Base-by-base conservation (phyloP, 257 asterid genomes). In the Cynanchum wilfordii region DNA sequence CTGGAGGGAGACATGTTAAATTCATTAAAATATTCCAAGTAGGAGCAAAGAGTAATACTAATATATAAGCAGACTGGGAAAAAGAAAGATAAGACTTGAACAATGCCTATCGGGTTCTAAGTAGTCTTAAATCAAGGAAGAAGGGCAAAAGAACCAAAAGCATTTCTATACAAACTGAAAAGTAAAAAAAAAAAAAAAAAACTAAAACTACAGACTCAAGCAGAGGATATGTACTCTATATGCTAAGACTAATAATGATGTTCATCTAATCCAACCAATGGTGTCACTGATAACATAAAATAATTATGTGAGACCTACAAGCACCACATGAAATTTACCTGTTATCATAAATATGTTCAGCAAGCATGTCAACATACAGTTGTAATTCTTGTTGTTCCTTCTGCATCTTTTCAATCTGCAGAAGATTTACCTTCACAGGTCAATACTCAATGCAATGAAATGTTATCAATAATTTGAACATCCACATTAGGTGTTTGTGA, bases 341-440 rank as follows among this genome's bases (percentile, higher is more conserved):
- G 72, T 75, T 85, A 79, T 94, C 96, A 70, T 88, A 82, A 73
- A 94, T 88, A 79, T 91, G 91, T 83, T 86, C 93, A 78, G 96
- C 88, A 78, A 82, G 77, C 92, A 94, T 88, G 87, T 94, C 98
- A 91, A 94, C 83, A 82, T 82, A 84, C 75, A 82, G 81, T 75
- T 91, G 90, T 22, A 86, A 87, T 89, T 91, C 96, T 71, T 84
- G 86, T 67, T 85, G 88, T 79, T 92, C 98, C 87, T 86, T 85
- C 86, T 90, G 93, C 89, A 85, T 84, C 79, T 82, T 87, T 86
- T 87, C 96, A 68, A 87, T 75, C 99, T 94, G 96, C 82, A 81
- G 29, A 71, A 76, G 66, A 79, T 74, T 66, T 76, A 67, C 71
- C 58, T 66, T 60, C 58, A 15, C 40, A 70, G 67, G 81, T 89